Evolutionary conservation across 2,329 filamentous ascomycete species (phyloP).

Genomic region (Apiospora hydei): DNA sequence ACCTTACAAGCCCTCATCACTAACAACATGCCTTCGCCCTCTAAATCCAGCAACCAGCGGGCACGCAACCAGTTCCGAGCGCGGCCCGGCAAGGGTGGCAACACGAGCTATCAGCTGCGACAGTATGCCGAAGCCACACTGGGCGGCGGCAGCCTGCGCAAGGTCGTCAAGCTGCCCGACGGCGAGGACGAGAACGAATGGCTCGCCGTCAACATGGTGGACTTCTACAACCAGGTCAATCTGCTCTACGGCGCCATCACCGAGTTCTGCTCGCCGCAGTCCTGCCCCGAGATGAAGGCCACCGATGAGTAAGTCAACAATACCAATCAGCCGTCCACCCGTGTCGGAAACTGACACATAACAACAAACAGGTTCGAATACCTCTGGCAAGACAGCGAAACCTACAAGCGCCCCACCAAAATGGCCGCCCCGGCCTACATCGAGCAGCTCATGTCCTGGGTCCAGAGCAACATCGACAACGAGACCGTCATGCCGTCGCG

Average conservation of each 20-base stretch:
- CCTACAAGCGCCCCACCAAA: constrained; percentile 95
- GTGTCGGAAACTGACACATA: not conserved
- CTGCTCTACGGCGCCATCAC: constrained; percentile 98
- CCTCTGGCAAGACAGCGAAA: constrained; percentile 95
- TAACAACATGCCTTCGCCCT: constrained; percentile 35
- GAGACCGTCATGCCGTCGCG: constrained; percentile 93
- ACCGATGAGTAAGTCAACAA: constrained; percentile 81
- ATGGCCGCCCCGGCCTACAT: constrained; percentile 98
- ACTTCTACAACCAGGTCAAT: constrained; percentile 99
- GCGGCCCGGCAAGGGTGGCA: constrained; percentile 84
- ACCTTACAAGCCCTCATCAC: constrained; percentile 33
- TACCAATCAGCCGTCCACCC: not conserved
- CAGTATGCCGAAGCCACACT: constrained; percentile 98
- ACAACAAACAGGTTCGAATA: constrained; percentile 81
- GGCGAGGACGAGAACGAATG: constrained; percentile 98
- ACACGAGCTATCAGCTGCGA: constrained; percentile 86
- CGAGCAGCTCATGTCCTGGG: constrained; percentile 97
- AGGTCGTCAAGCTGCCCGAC: constrained; percentile 95
- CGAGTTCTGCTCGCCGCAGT: constrained; percentile 96
- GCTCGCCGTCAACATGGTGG: constrained; percentile 98
- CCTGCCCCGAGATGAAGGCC: constrained; percentile 99
- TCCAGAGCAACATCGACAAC: constrained; percentile 94
- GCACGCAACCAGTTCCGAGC: constrained; percentile 92
- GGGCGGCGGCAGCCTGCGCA: constrained; percentile 91
- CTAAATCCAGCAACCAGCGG: constrained; percentile 74